Evolutionary conservation across 1,139 yeast genomes (phyloP), one percentile per base, ranked within the genome.

Genomic region (Wickerhamiella pararugosa): DNA sequence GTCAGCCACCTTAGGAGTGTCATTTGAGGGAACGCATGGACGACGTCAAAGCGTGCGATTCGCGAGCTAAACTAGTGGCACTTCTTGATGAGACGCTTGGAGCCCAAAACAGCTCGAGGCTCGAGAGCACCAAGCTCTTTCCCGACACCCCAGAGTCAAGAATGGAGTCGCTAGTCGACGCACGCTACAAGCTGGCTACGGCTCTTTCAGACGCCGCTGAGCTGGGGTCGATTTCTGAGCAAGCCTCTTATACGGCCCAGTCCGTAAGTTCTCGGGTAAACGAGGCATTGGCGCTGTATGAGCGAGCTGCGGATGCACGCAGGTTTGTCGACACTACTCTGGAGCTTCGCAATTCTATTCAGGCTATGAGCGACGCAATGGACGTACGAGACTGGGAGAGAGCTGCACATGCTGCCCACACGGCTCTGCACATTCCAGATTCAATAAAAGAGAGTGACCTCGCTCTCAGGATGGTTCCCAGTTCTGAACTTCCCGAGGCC

Each of bases 391-490:
- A 82, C 57, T 78, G 92, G 84, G 75, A 71, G 45, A 55, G 70
- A 40, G 90, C 93, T 0, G 86, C 94, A 1, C 63, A 64, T 43
- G 72, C 82, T 37, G 75, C 84, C 7, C 56, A 66, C 21, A 66
- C 69, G 27, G 75, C 76, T 7, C 63, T 72, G 25, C 53, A 64
- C 27, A 61, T 82, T 29, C 83, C 93, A 0, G 50, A 58, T 0
- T 67, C 65, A 2, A 55, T 71, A 9, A 57, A 81, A 25, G 65
- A 60, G 8, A 87, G 94, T n/a, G 66, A 71, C 44, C 86, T 79
- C 59, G 90, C 94, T 2, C 71, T 77, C 40, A 75, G 71, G 38
- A 83, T 82, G 53, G 90, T 90, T n/a, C 98, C 99, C 0, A 76
- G 94, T 0, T 69, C 82, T 6, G 93, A 83, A 43, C 70, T 86